Evolutionary conservation across 192 early-diverging fungal species (phyloP).

Genomic region (Jimgerdemannia flammicorona): DNA sequence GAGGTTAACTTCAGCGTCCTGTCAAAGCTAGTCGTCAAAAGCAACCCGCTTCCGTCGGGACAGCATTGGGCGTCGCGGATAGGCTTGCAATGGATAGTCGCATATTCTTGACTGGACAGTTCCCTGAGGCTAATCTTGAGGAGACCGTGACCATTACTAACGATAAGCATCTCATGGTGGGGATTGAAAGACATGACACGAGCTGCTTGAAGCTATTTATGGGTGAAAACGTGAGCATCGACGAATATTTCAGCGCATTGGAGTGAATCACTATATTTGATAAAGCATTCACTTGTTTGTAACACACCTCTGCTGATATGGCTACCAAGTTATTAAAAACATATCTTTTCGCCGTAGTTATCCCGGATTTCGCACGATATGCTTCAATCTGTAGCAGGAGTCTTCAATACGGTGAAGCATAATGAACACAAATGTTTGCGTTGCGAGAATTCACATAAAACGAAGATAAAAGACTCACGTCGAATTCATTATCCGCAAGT

Average conservation of each 20-base stretch:
- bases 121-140: slow-evolving; percentile 25
- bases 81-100: slow-evolving; percentile 21
- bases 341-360: not conserved
- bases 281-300: not conserved
- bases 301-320: not conserved
- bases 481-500: slow-evolving; percentile 14
- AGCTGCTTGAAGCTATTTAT: not conserved
- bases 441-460: too few relatives aligned
- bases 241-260: too few relatives aligned
- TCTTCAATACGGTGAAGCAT: not conserved
- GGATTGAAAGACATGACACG: slow-evolving; percentile 16
- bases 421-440: too few relatives aligned
- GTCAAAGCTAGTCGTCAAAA: slow-evolving; percentile 30
- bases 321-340: not conserved
- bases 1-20: slow-evolving; percentile 28
- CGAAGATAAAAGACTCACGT: not conserved
- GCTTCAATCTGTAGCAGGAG: not conserved
- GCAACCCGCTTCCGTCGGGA: slow-evolving; percentile 1
- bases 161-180: slow-evolving; percentile 29
- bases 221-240: too few relatives aligned
- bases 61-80: slow-evolving; percentile 29
- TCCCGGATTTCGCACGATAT: not conserved
- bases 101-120: slow-evolving; percentile 10
- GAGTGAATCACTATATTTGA: too few relatives aligned
- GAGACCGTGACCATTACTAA: slow-evolving; percentile 15